These are phyloP conservation scores for Isabelozyma pseudorhagii DNA, from an alignment of 805 yeast genomes.

Conservation along the genomic window DNA sequence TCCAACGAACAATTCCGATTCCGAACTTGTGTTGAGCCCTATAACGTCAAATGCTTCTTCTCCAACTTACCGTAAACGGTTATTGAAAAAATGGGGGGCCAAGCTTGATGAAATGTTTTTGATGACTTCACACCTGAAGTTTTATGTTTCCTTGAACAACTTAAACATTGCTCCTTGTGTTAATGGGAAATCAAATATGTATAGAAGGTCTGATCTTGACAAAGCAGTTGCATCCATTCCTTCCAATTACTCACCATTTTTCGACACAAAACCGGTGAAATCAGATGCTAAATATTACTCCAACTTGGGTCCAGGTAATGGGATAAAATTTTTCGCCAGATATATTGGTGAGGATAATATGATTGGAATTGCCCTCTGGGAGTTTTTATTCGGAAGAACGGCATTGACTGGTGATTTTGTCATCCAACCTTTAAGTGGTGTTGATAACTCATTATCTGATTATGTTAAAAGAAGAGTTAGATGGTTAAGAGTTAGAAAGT, in stretches of 20 bases:
- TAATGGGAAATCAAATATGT: conserved; percentile 83
- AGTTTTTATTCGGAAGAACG: conserved; percentile 59
- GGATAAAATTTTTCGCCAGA: conserved; percentile 67
- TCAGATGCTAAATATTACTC: conserved; percentile 26
- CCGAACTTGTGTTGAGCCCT: conserved; percentile 17
- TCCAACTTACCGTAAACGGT: conserved; percentile 3
- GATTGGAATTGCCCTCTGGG: conserved; percentile 87
- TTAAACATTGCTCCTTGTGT: conserved; percentile 82
- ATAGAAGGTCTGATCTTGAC: conserved; percentile 65
- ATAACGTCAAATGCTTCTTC: conserved; percentile 1
- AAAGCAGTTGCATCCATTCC: conserved; percentile 47
- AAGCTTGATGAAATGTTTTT: conserved; percentile 81
- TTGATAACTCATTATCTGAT: conserved; percentile 44
- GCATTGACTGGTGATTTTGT: conserved; percentile 78
- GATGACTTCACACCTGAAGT: conserved; percentile 80
- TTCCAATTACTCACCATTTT: conserved; percentile 21
- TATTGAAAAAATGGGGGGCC: conserved; percentile 48
- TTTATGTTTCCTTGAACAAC: conserved; percentile 75
- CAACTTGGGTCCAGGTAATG: conserved; percentile 38
- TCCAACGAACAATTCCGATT: conserved; percentile 18
- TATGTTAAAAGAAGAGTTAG: conserved; percentile 69
- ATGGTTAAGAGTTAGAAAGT: conserved; percentile 83
- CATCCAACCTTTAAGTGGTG: conserved; percentile 60
- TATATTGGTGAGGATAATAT: conserved; percentile 91
- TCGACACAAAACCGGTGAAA: conserved; percentile 25